Evolutionary conservation across 2,329 filamentous ascomycete species (phyloP).

Genomic region (Didymellaceae sp.): DNA sequence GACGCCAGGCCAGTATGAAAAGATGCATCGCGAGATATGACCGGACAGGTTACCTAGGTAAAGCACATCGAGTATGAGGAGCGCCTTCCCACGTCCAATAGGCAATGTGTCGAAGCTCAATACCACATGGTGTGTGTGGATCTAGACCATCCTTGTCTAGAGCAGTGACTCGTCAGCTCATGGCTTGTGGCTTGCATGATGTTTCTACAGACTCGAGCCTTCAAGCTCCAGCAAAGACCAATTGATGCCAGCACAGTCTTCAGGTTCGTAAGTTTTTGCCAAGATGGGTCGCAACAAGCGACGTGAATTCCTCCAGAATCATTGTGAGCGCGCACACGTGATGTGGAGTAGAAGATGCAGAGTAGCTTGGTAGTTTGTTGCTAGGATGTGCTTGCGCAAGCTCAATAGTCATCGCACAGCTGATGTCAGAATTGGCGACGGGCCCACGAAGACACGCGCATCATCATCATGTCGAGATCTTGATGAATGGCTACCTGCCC

Average conservation of each 20-base stretch:
- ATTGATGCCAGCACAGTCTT: slow-evolving; percentile 5
- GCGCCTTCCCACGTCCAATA: no score
- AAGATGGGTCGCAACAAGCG: background rate
- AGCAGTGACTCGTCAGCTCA: slow-evolving; percentile 15
- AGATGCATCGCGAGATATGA: no score
- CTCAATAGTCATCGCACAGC: background rate
- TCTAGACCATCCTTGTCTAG: slow-evolving; percentile 3
- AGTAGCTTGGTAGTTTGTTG: background rate
- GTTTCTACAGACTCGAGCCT: background rate
- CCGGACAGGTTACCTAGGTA: no score
- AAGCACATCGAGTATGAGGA: no score
- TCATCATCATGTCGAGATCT: background rate
- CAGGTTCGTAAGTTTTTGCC: background rate
- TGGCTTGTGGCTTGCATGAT: background rate
- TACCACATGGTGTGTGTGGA: slow-evolving; percentile 15
- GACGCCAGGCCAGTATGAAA: background rate
- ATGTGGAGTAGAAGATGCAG: slow-evolving; percentile 5
- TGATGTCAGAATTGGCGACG: slow-evolving; percentile 2
- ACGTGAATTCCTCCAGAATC: background rate
- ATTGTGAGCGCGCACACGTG: no score
- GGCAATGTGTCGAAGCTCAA: slow-evolving; percentile 14
- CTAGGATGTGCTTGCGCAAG: slow-evolving; percentile 1
- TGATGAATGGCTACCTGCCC: background rate
- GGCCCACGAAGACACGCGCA: background rate
- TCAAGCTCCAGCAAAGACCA: background rate